Evolutionary conservation across 73 alveolate species (phyloP).

Genomic region (Paramecium biaurelia): DNA sequence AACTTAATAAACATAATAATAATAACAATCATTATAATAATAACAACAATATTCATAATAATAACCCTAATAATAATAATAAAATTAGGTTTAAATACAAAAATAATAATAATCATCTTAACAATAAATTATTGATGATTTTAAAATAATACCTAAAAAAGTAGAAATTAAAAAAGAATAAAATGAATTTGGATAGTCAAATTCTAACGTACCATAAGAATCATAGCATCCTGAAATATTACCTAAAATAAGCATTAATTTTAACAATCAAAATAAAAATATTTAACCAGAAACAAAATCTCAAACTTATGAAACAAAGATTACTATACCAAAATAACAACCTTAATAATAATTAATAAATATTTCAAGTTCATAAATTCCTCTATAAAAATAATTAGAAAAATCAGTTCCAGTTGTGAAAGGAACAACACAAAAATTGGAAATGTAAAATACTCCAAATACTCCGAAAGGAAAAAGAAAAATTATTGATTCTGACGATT

Average conservation of each 20-base stretch:
- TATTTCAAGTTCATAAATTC: background rate
- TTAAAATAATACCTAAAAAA: background rate
- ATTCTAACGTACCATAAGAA: background rate
- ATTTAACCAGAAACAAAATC: background rate
- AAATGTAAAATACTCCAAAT: background rate
- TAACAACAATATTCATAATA: background rate
- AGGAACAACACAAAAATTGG: background rate
- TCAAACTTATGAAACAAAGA: background rate
- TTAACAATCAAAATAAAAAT: no score
- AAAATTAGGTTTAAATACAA: background rate
- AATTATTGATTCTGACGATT: background rate
- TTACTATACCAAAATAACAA: background rate
- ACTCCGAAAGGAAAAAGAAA: conserved; percentile 7
- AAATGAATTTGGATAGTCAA: background rate
- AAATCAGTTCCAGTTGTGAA: background rate
- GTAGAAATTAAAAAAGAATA: background rate
- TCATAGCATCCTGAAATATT: background rate
- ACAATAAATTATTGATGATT: background rate
- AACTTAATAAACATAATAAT: background rate
- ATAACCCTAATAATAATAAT: background rate
- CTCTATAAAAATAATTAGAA: background rate
- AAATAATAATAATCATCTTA: background rate
- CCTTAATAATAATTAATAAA: background rate
- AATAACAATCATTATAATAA: background rate
- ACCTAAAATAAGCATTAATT: background rate